phyloP scores from a whole-genome alignment of 1,284 basidiomycete species.

The Moesziomyces antarcticus region DNA sequence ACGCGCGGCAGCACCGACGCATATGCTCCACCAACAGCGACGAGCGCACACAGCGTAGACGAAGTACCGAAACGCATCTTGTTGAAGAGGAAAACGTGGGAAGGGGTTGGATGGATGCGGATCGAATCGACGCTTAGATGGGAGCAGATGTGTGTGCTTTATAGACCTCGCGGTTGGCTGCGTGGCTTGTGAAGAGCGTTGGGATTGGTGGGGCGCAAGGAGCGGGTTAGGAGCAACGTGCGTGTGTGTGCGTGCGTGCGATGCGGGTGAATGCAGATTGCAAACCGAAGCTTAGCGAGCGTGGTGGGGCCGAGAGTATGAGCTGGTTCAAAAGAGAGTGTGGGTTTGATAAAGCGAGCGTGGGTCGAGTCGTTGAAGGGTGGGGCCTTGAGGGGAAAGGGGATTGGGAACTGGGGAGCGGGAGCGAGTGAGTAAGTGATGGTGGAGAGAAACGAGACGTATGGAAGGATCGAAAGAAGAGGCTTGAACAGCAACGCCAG shows the following conservation, averaged over 20 bases:
- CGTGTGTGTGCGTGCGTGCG: too few relatives aligned
- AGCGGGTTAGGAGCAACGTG: too few relatives aligned
- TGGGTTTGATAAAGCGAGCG: conserved; percentile 20
- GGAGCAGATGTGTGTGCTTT: neutral
- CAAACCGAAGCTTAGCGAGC: neutral
- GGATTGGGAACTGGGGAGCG: conserved; percentile 2
- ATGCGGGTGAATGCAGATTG: neutral
- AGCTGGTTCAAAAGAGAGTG: neutral
- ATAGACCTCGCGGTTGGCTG: too few relatives aligned
- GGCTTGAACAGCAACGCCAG: neutral
- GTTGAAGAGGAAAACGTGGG: neutral
- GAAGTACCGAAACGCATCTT: conserved; percentile 41
- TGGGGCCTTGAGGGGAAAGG: neutral
- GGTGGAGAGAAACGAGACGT: conserved; percentile 23
- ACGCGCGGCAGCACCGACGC: conserved; percentile 43
- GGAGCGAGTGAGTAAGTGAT: too few relatives aligned
- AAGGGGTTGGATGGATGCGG: neutral
- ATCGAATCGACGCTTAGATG: neutral
- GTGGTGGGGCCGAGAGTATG: neutral
- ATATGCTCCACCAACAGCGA: conserved; percentile 29
- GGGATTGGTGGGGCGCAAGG: too few relatives aligned
- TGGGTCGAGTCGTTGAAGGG: conserved; percentile 1
- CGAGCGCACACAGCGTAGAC: conserved; percentile 24
- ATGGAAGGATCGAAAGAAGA: conserved; percentile 21
- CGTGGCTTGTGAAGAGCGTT: too few relatives aligned